phyloP scores from a whole-genome alignment of 2,329 filamentous ascomycete genomes.

The Byssochlamys sp. region DNA sequence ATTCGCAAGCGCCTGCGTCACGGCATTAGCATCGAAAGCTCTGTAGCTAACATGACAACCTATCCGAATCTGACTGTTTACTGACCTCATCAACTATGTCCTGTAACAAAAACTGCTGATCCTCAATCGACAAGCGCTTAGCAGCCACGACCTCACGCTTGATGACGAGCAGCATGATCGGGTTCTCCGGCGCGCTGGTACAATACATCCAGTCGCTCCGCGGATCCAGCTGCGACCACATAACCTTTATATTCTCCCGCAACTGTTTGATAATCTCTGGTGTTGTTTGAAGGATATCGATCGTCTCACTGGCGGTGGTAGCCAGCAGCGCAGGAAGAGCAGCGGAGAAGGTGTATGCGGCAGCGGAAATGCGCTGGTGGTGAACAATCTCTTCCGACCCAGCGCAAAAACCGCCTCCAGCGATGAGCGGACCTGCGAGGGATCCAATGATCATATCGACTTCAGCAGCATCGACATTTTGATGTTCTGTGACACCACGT shows the following conservation, averaged over 20 bases:
- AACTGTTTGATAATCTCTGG: constrained; percentile 71
- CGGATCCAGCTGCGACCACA: constrained; percentile 80
- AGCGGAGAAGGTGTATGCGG: constrained; percentile 90
- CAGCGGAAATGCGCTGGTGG: constrained; percentile 87
- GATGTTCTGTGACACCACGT: constrained; percentile 84
- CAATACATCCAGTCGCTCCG: constrained; percentile 86
- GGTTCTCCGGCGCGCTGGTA: constrained; percentile 73
- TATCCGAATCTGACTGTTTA: constrained; percentile 4
- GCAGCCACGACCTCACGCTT: constrained; percentile 72
- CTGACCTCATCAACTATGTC: constrained; percentile 93
- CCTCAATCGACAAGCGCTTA: constrained; percentile 57
- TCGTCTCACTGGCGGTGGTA: constrained; percentile 87
- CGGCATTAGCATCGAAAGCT: constrained; percentile 5
- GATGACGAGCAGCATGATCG: constrained; percentile 70
- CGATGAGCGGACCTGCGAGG: constrained; percentile 78
- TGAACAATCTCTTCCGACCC: constrained; percentile 84
- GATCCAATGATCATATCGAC: constrained; percentile 97
- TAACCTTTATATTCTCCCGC: constrained; percentile 74
- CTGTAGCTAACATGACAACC: neutral
- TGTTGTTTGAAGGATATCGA: constrained; percentile 74
- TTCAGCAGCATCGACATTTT: constrained; percentile 86
- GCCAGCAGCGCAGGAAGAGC: constrained; percentile 87
- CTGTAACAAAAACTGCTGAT: constrained; percentile 76
- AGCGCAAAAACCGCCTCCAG: constrained; percentile 90
- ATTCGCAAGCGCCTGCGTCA: constrained; percentile 63